Evolutionary conservation across 768 basidiomycete species (phyloP), one percentile per base, ranked within the genome.

Genomic region (Pilatotrama ljubarskyi): DNA sequence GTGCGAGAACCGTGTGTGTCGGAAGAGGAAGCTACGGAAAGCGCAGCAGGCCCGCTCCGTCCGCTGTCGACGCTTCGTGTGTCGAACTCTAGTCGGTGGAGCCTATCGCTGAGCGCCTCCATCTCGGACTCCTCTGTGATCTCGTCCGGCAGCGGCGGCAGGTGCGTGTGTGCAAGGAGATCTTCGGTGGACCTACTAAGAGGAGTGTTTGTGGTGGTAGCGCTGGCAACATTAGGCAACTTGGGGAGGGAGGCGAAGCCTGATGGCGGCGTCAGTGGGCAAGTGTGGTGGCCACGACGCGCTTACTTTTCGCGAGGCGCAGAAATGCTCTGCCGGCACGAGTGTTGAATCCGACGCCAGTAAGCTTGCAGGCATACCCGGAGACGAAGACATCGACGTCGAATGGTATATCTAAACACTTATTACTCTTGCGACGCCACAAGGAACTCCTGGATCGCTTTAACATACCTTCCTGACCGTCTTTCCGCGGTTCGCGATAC

Each of bases 281-380:
- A 3, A 11, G 20, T 43, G 46, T 48, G 38, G 9, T 35, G 18
- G 13, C 58, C 55, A n/a, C 40, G 46, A 2, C 38, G 26, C 17
- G 25, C 66, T 56, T 70, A 92, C 93, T 79, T 80, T 87, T 91
- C 10, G 93, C 94, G 35, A 95, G 70, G 13, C 80, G 80, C 38
- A 94, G 77, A 65, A 95, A 90, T 1, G 90, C 84, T 14, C 83
- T 80, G 61, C 94, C 92, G 1, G 91, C 84, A 5, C 92, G 85
- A 55, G 85, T 86, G 1, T 85, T 81, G 43, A 79, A 75, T 53
- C 86, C 86, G 2, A 83, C 78, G 0, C 82, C 77, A 42, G 84
- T 81, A 42, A 83, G 76, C 48, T 78, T 83, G 15, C 85, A 79
- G 0, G 88, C 91, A 64, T 85, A 92, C 0, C 93, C 94, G 14